Percentiles rank a stretch among this genome's conserved stretches.
Evolutionary conservation across 495 filamentous ascomycete genomes (phyloP).

Genomic region (Penicillium antarcticum): DNA sequence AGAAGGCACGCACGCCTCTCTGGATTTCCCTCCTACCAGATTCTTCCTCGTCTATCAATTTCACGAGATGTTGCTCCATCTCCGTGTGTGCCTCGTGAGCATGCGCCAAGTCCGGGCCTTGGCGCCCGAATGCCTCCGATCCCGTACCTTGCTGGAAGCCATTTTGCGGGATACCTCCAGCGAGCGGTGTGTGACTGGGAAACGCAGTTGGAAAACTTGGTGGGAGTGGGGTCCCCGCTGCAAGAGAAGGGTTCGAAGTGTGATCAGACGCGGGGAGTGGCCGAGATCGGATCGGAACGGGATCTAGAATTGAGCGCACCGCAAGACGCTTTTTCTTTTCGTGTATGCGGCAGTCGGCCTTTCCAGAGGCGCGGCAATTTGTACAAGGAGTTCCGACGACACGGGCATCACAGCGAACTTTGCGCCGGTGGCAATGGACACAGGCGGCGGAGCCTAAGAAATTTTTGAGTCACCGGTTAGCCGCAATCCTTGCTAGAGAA

Average conservation of each 20-base stretch:
- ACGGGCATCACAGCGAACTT: constrained; percentile 48
- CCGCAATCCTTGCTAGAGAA: background rate
- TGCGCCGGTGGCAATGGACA: constrained; percentile 47
- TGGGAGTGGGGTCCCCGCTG: constrained; percentile 18
- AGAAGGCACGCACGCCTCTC: constrained; percentile 45
- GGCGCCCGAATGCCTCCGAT: constrained; percentile 25
- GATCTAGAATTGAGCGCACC: constrained; percentile 45
- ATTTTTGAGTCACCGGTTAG: constrained; percentile 20
- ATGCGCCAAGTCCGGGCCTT: constrained; percentile 27
- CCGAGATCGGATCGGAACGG: constrained; percentile 48
- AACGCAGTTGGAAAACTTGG: constrained; percentile 33
- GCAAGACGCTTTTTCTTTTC: constrained; percentile 48
- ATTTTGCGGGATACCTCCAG: constrained; percentile 21
- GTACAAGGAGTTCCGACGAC: constrained; percentile 43
- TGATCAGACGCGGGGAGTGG: constrained; percentile 30
- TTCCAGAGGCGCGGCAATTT: constrained; percentile 45
- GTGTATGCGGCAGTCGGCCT: constrained; percentile 46
- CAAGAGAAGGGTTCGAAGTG: constrained; percentile 20
- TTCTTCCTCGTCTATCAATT: constrained; percentile 46
- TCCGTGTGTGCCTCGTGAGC: constrained; percentile 34
- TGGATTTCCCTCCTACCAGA: constrained; percentile 41
- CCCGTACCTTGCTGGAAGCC: constrained; percentile 17
- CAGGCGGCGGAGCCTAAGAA: constrained; percentile 41
- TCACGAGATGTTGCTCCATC: constrained; percentile 44
- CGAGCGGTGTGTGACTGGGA: constrained; percentile 17